Percentiles rank a stretch among this genome's conserved stretches.
These are phyloP conservation scores for Chaetomium olivaceum DNA, from an alignment of 2,329 filamentous ascomycete genomes.

Conservation along the genomic window DNA sequence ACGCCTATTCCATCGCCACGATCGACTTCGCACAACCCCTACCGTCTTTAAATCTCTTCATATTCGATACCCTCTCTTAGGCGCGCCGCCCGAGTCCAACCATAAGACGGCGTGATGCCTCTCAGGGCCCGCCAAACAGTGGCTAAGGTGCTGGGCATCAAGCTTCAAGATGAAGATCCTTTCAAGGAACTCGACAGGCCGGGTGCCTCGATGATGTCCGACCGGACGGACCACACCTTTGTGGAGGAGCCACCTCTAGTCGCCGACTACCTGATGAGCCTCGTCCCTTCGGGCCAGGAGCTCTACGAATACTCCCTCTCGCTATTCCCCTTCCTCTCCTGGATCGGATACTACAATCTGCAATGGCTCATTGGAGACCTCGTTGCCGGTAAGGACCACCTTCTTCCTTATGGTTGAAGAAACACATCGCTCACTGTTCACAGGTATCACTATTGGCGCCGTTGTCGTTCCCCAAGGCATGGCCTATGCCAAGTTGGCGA, in stretches of 20 bases:
- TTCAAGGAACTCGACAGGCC: slow-evolving; percentile 64
- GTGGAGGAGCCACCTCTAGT: slow-evolving; percentile 79
- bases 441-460: slow-evolving; percentile 58
- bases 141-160: slow-evolving; percentile 81
- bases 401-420: neutral
- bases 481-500: slow-evolving; percentile 86
- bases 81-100: neutral
- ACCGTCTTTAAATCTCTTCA: neutral
- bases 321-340: slow-evolving; percentile 85
- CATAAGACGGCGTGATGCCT: slow-evolving; percentile 21
- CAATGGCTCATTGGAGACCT: slow-evolving; percentile 89
- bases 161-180: slow-evolving; percentile 67
- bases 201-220: slow-evolving; percentile 78
- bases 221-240: slow-evolving; percentile 72
- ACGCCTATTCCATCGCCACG: neutral
- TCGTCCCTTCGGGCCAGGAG: slow-evolving; percentile 60
- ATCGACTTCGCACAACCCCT: neutral
- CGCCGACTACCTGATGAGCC: slow-evolving; percentile 67
- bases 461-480: slow-evolving; percentile 92
- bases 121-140: slow-evolving; percentile 67
- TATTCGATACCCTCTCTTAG: neutral
- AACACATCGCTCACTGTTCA: slow-evolving; percentile 14
- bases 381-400: slow-evolving; percentile 67
- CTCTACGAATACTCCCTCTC: slow-evolving; percentile 62
- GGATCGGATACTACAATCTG: slow-evolving; percentile 85